Percentiles rank a stretch among this genome's conserved stretches.
These are phyloP conservation scores for Aspergillaceae sp. DNA, from an alignment of 2,329 filamentous ascomycete species.

Conservation along the genomic window DNA sequence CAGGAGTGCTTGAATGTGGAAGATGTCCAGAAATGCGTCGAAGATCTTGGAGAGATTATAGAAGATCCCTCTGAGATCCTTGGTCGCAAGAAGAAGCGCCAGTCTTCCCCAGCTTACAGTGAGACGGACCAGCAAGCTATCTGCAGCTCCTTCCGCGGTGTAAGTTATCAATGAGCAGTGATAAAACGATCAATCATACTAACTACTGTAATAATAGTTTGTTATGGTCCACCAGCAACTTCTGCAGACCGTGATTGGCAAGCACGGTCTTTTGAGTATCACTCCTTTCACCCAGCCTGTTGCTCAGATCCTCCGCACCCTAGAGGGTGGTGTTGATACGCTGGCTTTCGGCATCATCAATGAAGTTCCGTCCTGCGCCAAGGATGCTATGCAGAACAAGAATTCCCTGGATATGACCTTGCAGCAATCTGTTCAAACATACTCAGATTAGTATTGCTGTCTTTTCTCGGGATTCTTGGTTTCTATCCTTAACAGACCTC, in stretches of 20 bases:
- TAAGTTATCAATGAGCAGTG: neutral
- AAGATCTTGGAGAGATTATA: neutral
- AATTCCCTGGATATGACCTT: neutral
- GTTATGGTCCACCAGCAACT: slow-evolving; percentile 3
- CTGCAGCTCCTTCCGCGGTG: neutral
- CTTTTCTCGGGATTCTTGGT: too few species aligned
- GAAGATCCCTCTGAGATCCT: neutral
- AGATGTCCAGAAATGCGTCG: neutral
- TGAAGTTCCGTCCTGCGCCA: neutral
- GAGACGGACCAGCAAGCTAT: neutral
- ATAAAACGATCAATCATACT: neutral
- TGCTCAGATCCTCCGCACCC: neutral
- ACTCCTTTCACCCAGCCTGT: slow-evolving; percentile 1
- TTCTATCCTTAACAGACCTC: too few species aligned
- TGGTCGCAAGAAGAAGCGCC: neutral
- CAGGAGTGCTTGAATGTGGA: neutral
- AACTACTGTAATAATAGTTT: slow-evolving; percentile 1
- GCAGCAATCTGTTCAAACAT: neutral
- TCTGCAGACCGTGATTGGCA: slow-evolving; percentile 3
- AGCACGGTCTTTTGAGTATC: slow-evolving; percentile 5
- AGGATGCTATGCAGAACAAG: neutral
- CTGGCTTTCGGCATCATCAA: neutral
- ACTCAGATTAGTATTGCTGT: neutral
- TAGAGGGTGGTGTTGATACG: neutral
- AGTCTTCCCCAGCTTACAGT: neutral